Evolutionary conservation across 2,329 filamentous ascomycete genomes (phyloP), one percentile per base, ranked within the genome.

Genomic region (Calonectria ilicicola): DNA sequence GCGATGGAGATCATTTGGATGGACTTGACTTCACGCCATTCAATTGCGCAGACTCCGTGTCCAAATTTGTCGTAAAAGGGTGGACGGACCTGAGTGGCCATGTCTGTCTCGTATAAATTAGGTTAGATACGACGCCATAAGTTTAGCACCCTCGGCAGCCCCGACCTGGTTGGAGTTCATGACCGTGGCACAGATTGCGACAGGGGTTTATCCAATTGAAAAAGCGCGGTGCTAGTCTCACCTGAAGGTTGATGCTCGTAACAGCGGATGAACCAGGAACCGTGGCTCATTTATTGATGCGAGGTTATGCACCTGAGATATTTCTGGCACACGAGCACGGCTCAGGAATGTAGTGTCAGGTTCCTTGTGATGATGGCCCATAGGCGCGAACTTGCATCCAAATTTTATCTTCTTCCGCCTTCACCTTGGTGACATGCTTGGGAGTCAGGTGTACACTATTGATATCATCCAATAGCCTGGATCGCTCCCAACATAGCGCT

Each of bases 401-500:
- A 19, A 29, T n/a, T 44, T 42, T 15, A 46, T 42, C 40, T 38
- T 21, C 40, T 32, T n/a, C 27, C 40, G 21, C 2, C 19, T 46
- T 21, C 12, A 21, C 9, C 19, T 2, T 14, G 2, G 2, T 6
- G 38, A 29, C 14, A 44, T 46, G 23, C 10, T 21, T 27, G 23
- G 23, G 6, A 27, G 17, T 15, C 10, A 26, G 21, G 5, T n/a
- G 2, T n/a, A n/a, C 15, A 2, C 10, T 9, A 15, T 32, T 32
- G 17, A 21, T n/a, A n/a, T 23, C 2, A 0, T 66, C 38, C 26
- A 53, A 62, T 65, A 51, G 65, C 44, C 9, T 29, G 47, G 63
- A 56, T 35, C 53, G 72, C 69, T 63, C 67, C n/a, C 68, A 60
- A 64, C 46, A 69, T 40, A 27, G 35, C 46, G 46, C 67, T 26